Evolutionary conservation across 495 filamentous ascomycete species (phyloP), one percentile per base, ranked within the genome.

Genomic region (Penicillium paradoxum): DNA sequence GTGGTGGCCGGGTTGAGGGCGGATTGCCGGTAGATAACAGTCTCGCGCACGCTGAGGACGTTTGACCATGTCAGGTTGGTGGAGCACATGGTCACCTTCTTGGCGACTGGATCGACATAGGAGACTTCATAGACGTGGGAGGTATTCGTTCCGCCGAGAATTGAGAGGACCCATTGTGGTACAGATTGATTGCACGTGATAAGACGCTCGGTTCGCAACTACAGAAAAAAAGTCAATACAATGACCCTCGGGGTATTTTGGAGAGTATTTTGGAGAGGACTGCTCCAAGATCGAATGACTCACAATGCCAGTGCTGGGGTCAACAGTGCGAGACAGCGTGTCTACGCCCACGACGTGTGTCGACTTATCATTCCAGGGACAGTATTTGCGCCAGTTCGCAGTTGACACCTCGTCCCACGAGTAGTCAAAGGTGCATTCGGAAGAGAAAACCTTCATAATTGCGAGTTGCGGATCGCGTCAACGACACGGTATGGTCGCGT

Each of bases 321-420:
- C 93, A 46, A 97, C 79, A n/a, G 64, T 67, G 33, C 95, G 85
- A 36, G 84, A 86, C 50, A 98, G 67, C 4, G 92, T 97, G 72
- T 98, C 93, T 54, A 97, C 95, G 57, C 88, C 90, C 49, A 95
- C 79, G 41, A 98, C 93, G 68, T 98, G 93, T 24, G 88, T 88
- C 1, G 86, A 88, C 70, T 95, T 91, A 58, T 96, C 83, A 73
- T 98, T 98, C 93, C 93, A 97, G 29, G 91, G 90, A 68, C 89
- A 95, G 76, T 98, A 98, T 72, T 98, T 98, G 44, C 85, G 84
- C 93, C 93, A 98, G 79, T 97, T 98, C 59, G 87, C 90, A n/a
- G 90, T 89, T n/a, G 91, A 95, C 30, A 97, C 95, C 70, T 97
- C 95, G 59, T 91, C 87, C 92, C 93, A 98, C 22, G 90, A 91